phyloP scores from a whole-genome alignment of 129 eudicot genomes.

The Silybum marianum region DNA sequence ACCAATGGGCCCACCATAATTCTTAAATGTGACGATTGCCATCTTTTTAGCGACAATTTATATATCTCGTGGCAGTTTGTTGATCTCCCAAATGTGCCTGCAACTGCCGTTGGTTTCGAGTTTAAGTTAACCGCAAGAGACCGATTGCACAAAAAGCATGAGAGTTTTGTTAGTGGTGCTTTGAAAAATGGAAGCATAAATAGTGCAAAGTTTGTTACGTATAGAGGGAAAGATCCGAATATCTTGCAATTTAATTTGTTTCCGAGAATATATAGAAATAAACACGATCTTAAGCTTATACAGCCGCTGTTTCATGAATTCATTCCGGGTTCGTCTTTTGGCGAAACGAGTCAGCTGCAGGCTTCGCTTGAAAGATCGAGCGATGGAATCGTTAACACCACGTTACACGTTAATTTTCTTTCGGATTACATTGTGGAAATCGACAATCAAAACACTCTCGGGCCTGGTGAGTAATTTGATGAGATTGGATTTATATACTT shows the following conservation, averaged over 20 bases:
- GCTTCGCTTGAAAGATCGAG: constrained; percentile 61
- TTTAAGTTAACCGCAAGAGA: constrained; percentile 78
- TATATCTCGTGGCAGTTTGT: constrained; percentile 83
- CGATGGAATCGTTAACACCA: constrained; percentile 75
- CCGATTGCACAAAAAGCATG: constrained; percentile 49
- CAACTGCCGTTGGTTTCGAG: constrained; percentile 83
- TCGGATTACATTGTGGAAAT: constrained; percentile 80
- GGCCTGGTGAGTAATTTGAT: constrained; percentile 80
- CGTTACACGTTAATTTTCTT: constrained; percentile 67
- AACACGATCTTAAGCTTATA: constrained; percentile 75
- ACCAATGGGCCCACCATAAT: constrained; percentile 72
- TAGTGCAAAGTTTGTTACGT: constrained; percentile 65
- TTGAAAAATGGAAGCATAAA: constrained; percentile 60
- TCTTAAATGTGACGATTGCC: constrained; percentile 66
- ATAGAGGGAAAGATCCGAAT: constrained; percentile 72
- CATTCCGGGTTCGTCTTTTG: constrained; percentile 78
- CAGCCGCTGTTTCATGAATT: constrained; percentile 95
- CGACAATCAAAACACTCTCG: constrained; percentile 65
- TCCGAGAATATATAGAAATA: constrained; percentile 72
- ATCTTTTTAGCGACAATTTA: constrained; percentile 47
- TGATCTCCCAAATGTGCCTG: constrained; percentile 82
- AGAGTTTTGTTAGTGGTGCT: constrained; percentile 79
- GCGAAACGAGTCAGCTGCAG: constrained; percentile 62
- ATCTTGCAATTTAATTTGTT: constrained; percentile 82
- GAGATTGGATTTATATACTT: constrained; percentile 1